Base-by-base conservation (phyloP, 2,329 filamentous ascomycete genomes). In the Xylariaceae sp. region DNA sequence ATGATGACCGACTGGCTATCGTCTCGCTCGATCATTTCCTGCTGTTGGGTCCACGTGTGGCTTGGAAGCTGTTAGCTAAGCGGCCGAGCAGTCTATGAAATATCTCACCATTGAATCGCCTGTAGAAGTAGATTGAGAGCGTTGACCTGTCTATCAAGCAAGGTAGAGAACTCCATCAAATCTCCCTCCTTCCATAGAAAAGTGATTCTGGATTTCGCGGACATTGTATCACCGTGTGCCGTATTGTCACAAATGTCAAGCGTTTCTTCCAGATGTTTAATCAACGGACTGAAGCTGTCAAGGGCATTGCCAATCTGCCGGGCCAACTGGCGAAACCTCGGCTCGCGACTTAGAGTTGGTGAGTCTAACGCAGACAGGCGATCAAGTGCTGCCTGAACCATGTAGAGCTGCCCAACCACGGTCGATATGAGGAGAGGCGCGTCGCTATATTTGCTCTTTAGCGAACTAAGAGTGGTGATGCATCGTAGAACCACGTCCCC, bases 91-190 rank as follows among this genome's bases (percentile, higher is more conserved):
- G 16, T 35, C 1, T 13, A n/a, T 3, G 13, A 30, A 23, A 16
- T 10, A 15, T 21, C 5, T 46, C 53, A 62, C 59, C 59, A 62
- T 49, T 60, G 57, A n/a, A 60, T 43, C 9, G 59, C 54, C 50
- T 62, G 54, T 30, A 62, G 27, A 1, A 62, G 39, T 11, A 62
- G 57, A 11, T 56, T 62, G 5, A 60, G 43, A 0, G 59, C 59
- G 36, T 62, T 60, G 2, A 55, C 59, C 30, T 62, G 59, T n/a
- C 57, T 49, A 33, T 60, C 55, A 6, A 61, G 53, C 26, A 59
- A 20, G 10, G 29, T 30, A 1, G 54, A 61, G 23, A 37, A 58
- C 4, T 51, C 40, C 3, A 26, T 33, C 40, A 48, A 59, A 11
- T 55, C 53, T 10, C 33, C 40, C 42, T 61, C 57, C 32, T 24